These are phyloP conservation scores for Salvia sclarea DNA, from an alignment of 305 asterid genomes.

Conservation along the genomic window DNA sequence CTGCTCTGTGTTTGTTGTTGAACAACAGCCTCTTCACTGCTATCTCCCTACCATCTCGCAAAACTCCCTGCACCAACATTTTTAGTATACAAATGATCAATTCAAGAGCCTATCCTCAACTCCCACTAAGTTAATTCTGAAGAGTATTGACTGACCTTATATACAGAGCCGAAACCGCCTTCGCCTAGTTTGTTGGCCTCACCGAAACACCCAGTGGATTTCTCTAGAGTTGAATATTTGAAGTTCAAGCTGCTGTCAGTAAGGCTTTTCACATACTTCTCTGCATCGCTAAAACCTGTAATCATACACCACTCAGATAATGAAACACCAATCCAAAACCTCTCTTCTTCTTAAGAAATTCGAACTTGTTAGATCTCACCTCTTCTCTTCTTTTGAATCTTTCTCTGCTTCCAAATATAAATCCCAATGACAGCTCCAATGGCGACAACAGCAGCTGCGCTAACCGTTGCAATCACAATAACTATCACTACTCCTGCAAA, in stretches of 20 bases:
- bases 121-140: no score
- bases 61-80: constrained; percentile 50
- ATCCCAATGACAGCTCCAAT: constrained; percentile 40
- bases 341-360: background rate
- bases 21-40: constrained; percentile 79
- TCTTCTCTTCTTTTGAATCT: constrained; percentile 45
- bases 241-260: constrained; percentile 59
- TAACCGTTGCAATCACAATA: constrained; percentile 37
- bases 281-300: constrained; percentile 45
- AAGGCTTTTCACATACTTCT: constrained; percentile 50
- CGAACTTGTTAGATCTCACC: background rate
- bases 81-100: no score
- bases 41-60: constrained; percentile 73
- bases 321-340: no score
- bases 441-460: constrained; percentile 43
- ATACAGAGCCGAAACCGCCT: constrained; percentile 71
- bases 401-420: constrained; percentile 47
- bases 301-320: background rate
- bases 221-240: constrained; percentile 60
- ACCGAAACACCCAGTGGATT: constrained; percentile 50
- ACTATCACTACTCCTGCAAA: constrained; percentile 38
- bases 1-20: constrained; percentile 66
- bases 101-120: no score
- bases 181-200: constrained; percentile 64
- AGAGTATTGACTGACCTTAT: constrained; percentile 55